Evolutionary conservation across 2,329 filamentous ascomycete genomes (phyloP).

Genomic region (Penicillium sp.): DNA sequence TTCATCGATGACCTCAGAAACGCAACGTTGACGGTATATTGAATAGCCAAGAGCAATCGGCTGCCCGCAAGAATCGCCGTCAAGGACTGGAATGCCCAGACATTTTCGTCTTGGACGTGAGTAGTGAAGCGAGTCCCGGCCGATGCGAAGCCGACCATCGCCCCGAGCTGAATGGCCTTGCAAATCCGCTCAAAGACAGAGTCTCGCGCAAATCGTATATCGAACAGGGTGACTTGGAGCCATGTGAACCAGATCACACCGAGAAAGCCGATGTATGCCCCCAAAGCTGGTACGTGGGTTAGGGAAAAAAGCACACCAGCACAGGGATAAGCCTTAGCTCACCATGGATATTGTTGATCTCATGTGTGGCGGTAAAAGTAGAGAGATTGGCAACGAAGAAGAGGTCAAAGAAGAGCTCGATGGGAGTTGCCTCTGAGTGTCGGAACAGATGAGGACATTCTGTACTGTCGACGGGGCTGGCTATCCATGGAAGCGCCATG

Average conservation of each 20-base stretch:
- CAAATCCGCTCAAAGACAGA: constrained; percentile 58
- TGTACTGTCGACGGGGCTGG: constrained; percentile 31
- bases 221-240: constrained; percentile 59
- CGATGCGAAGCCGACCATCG: constrained; percentile 62
- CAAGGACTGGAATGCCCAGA: constrained; percentile 43
- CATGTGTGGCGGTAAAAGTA: constrained; percentile 54
- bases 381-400: constrained; percentile 62
- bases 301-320: neutral
- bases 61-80: constrained; percentile 48
- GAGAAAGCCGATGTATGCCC: constrained; percentile 51
- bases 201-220: constrained; percentile 61
- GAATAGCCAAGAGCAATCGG: constrained; percentile 49
- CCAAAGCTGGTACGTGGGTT: constrained; percentile 27
- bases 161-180: constrained; percentile 57
- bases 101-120: constrained; percentile 36
- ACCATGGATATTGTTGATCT: constrained; percentile 49
- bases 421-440: constrained; percentile 50
- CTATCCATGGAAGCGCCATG: constrained; percentile 36
- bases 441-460: constrained; percentile 35
- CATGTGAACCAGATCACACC: constrained; percentile 64
- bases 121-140: constrained; percentile 49
- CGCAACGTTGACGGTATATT: constrained; percentile 46
- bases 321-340: constrained; percentile 13
- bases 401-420: constrained; percentile 56
- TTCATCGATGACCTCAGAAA: constrained; percentile 28